Evolutionary conservation across 1,284 basidiomycete genomes (phyloP).

Genomic region (Heterobasidion occidentale): DNA sequence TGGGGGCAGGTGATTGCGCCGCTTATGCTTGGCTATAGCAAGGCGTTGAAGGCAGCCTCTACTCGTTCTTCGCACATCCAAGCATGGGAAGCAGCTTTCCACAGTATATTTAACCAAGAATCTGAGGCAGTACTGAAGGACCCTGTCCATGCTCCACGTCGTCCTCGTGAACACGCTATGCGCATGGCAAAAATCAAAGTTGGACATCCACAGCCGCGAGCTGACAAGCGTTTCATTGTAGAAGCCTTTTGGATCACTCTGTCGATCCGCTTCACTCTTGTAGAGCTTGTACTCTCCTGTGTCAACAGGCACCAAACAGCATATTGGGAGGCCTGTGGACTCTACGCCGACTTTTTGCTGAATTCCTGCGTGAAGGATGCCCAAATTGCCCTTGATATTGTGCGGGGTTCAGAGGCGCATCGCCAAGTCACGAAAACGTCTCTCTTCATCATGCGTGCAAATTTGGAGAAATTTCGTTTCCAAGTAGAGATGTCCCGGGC

Average conservation of each 20-base stretch:
- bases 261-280: background rate
- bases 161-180: background rate
- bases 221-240: background rate
- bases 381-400: background rate
- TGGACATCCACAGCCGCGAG: background rate
- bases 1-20: background rate
- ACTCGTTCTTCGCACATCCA: background rate
- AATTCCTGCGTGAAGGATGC: background rate
- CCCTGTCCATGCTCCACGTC: background rate
- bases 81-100: background rate
- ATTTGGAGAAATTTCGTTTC: background rate
- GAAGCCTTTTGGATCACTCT: background rate
- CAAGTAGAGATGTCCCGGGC: background rate
- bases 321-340: background rate
- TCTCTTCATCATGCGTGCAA: background rate
- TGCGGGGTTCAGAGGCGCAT: background rate
- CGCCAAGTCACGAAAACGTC: background rate
- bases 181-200: background rate
- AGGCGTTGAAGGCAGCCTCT: background rate
- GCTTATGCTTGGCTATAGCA: background rate
- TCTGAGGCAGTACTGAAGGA: background rate
- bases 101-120: background rate
- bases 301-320: background rate
- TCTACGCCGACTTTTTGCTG: background rate
- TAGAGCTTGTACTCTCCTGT: background rate